Percentiles rank a stretch among this genome's conserved stretches.
Evolutionary conservation across 169 alveolate genomes (phyloP).

Genomic region (Prorocentrum cordatum): DNA sequence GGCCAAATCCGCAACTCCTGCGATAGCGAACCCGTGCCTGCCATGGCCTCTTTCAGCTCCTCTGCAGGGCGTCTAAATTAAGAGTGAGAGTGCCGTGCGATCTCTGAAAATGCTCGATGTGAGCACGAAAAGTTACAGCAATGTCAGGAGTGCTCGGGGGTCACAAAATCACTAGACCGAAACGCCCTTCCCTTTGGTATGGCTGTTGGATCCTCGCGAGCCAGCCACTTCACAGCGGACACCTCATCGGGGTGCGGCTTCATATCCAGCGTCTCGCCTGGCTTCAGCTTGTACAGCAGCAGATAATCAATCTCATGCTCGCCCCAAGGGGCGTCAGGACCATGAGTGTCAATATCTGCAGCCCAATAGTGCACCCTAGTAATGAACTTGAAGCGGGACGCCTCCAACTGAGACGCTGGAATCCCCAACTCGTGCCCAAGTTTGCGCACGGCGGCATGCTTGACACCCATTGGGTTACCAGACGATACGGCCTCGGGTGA

Average conservation of each 20-base stretch:
- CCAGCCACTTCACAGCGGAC: too few relatives aligned
- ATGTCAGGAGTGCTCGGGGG: too few relatives aligned
- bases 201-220: too few relatives aligned
- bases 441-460: slow-evolving; percentile 46
- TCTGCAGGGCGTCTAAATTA: too few relatives aligned
- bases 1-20: too few relatives aligned
- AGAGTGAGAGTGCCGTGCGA: too few relatives aligned
- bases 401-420: slow-evolving; percentile 19
- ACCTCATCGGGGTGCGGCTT: slow-evolving; percentile 50
- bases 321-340: slow-evolving; percentile 21
- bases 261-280: slow-evolving; percentile 9
- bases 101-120: too few relatives aligned
- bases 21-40: too few relatives aligned
- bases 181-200: not conserved
- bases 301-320: slow-evolving; percentile 46
- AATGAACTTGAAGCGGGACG: slow-evolving; percentile 29
- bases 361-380: slow-evolving; percentile 60
- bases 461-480: slow-evolving; percentile 31
- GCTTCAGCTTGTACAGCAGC: slow-evolving; percentile 35
- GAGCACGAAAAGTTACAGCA: too few relatives aligned
- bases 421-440: slow-evolving; percentile 58
- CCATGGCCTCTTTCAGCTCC: slow-evolving; percentile 41
- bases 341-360: slow-evolving; percentile 1
- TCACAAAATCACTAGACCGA: too few relatives aligned
- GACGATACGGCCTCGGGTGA: slow-evolving; percentile 8